Conservation (phyloP, 2,329 filamentous ascomycete genomes). For the Zarea fungicola region DNA sequence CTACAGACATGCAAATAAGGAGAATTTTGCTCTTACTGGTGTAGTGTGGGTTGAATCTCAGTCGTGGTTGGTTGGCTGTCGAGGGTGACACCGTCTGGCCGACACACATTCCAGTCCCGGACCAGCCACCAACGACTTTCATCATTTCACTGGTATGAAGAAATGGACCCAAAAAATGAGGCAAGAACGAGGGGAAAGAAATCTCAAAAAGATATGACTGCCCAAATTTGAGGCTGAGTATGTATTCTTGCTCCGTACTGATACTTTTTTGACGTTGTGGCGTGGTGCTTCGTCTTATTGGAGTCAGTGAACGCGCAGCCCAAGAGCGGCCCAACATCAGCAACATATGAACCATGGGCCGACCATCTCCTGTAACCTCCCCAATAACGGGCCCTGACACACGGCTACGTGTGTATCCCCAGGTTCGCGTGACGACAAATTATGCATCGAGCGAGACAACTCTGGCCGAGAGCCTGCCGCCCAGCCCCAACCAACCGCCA, state of each 20-base stretch:
- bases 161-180: neutral
- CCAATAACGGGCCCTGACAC: neutral
- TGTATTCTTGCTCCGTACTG: neutral
- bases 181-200: neutral
- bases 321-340: too few relatives aligned
- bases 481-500: constrained; percentile 8
- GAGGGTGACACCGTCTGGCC: neutral
- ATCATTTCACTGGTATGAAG: neutral
- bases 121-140: neutral
- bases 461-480: constrained; percentile 1
- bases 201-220: neutral
- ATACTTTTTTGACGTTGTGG: neutral
- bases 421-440: neutral
- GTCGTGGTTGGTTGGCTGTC: neutral
- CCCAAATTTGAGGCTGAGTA: neutral
- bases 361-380: neutral
- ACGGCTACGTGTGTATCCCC: neutral
- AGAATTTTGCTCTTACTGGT: neutral
- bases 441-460: constrained; percentile 6
- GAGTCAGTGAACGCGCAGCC: too few relatives aligned
- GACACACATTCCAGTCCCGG: constrained; percentile 1
- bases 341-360: neutral
- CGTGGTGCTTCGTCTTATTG: too few relatives aligned
- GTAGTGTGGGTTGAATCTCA: neutral
- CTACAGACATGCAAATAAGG: neutral